Evolutionary conservation across 2,329 filamentous ascomycete genomes (phyloP).

Genomic region (Pestalotiopsis sp.): DNA sequence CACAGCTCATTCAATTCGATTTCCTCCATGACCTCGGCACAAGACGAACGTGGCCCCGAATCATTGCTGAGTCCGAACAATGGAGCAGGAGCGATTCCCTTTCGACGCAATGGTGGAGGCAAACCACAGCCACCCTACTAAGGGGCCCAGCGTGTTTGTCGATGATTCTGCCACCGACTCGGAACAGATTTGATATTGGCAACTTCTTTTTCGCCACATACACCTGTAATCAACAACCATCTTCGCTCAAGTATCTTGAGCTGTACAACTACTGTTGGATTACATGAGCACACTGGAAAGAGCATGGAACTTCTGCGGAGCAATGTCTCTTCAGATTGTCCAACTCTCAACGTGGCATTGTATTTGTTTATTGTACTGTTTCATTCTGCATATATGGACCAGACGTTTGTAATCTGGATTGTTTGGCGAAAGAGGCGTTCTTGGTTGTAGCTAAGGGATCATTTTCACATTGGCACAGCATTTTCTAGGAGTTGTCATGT

Average conservation of each 20-base stretch:
- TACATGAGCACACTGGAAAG: not conserved
- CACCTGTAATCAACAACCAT: not conserved
- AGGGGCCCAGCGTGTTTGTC: not conserved
- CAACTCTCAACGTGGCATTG: not conserved
- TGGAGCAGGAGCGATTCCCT: slow-evolving; percentile 19
- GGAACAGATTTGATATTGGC: not conserved
- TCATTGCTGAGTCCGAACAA: slow-evolving; percentile 31
- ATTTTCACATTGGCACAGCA: slow-evolving; percentile 1
- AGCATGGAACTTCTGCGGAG: not conserved
- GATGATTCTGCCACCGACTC: not conserved
- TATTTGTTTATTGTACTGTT: not conserved
- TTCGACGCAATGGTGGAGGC: slow-evolving; percentile 30
- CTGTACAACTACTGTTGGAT: not conserved
- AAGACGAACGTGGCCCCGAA: slow-evolving; percentile 30
- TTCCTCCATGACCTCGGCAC: slow-evolving; percentile 29
- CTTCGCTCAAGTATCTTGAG: not conserved
- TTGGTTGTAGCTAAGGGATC: not conserved
- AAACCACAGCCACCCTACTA: slow-evolving; percentile 30
- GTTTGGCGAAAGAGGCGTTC: not conserved
- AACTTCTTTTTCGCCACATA: not conserved
- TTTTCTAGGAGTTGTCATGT: slow-evolving; percentile 3
- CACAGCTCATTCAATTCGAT: slow-evolving; percentile 36
- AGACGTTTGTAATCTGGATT: not conserved
- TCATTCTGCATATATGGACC: not conserved
- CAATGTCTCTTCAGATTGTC: not conserved